A percentile compares a stretch with the other conserved stretches of the same genome.
These are phyloP conservation scores for Penicillium egyptiacum DNA, from an alignment of 495 filamentous ascomycete species.

Conservation along the genomic window DNA sequence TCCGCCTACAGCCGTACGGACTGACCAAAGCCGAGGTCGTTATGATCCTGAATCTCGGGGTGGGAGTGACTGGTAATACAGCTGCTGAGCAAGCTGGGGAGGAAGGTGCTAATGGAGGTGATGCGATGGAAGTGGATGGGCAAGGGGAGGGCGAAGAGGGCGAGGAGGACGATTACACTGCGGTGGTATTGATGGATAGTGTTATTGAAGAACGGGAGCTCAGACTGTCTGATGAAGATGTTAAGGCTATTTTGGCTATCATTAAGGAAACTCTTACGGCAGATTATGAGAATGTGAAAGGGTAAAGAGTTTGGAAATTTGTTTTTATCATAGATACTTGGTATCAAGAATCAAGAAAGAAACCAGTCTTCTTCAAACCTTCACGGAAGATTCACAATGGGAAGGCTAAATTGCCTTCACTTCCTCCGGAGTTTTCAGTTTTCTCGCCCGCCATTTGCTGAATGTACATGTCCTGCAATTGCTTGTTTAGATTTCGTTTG, in stretches of 20 bases:
- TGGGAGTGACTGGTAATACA: conserved; percentile 28
- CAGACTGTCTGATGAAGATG: conserved; percentile 40
- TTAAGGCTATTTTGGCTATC: conserved; percentile 34
- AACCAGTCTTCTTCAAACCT: not conserved
- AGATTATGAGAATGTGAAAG: conserved; percentile 18
- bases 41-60: conserved; percentile 61
- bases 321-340: not conserved
- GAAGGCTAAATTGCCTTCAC: not conserved
- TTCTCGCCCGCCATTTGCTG: not conserved
- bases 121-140: conserved; percentile 26
- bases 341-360: not conserved
- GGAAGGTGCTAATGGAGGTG: conserved; percentile 23
- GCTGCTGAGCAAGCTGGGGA: conserved; percentile 11
- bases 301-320: not conserved
- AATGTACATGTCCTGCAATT: not conserved
- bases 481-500: not conserved
- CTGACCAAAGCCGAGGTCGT: conserved; percentile 63
- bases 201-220: conserved; percentile 49
- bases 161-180: conserved; percentile 37
- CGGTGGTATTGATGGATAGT: conserved; percentile 41
- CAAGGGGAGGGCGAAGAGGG: conserved; percentile 25
- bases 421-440: not conserved
- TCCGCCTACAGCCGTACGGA: conserved; percentile 44
- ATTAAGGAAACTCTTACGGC: conserved; percentile 37
- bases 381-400: not conserved